phyloP scores from a whole-genome alignment of 306 rosid genomes.

The Geum urbanum region DNA sequence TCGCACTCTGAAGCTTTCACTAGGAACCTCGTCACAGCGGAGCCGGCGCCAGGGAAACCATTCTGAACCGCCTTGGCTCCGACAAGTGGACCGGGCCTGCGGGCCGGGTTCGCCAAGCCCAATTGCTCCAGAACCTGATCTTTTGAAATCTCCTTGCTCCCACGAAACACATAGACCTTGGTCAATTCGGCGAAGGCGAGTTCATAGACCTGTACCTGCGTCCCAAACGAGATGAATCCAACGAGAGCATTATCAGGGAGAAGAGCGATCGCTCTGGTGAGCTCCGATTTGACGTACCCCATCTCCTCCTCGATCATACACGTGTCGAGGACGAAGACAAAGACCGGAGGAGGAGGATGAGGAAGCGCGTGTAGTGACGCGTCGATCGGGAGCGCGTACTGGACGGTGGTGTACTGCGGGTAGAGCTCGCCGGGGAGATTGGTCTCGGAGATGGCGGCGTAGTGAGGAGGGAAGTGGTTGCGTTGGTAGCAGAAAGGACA shows the following conservation, averaged over 20 bases:
- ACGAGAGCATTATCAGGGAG: slow-evolving; percentile 85
- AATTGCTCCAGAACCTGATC: slow-evolving; percentile 86
- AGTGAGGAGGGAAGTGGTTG: slow-evolving; percentile 84
- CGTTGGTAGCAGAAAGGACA: slow-evolving; percentile 92
- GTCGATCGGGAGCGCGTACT: slow-evolving; percentile 53
- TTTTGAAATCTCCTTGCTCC: slow-evolving; percentile 64
- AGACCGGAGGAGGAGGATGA: slow-evolving; percentile 64
- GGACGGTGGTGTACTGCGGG: slow-evolving; percentile 84
- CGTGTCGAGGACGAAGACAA: slow-evolving; percentile 74
- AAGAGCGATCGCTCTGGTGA: slow-evolving; percentile 60
- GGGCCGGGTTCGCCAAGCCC: slow-evolving; percentile 45
- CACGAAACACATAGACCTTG: slow-evolving; percentile 85
- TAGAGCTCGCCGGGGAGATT: slow-evolving; percentile 93
- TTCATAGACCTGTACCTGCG: slow-evolving; percentile 94
- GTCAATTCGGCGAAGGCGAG: slow-evolving; percentile 90
- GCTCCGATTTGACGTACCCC: slow-evolving; percentile 62
- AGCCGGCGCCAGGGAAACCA: slow-evolving; percentile 41
- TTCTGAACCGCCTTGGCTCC: slow-evolving; percentile 37
- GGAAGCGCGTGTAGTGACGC: slow-evolving; percentile 18
- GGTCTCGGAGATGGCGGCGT: slow-evolving; percentile 70
- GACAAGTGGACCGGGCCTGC: slow-evolving; percentile 41
- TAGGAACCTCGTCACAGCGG: slow-evolving; percentile 47
- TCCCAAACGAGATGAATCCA: slow-evolving; percentile 80
- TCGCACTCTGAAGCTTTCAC: slow-evolving; percentile 90
- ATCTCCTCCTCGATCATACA: slow-evolving; percentile 88